phyloP scores from a whole-genome alignment of 371 early-diverging fungal species.

The Syncephalastrum monosporum region DNA sequence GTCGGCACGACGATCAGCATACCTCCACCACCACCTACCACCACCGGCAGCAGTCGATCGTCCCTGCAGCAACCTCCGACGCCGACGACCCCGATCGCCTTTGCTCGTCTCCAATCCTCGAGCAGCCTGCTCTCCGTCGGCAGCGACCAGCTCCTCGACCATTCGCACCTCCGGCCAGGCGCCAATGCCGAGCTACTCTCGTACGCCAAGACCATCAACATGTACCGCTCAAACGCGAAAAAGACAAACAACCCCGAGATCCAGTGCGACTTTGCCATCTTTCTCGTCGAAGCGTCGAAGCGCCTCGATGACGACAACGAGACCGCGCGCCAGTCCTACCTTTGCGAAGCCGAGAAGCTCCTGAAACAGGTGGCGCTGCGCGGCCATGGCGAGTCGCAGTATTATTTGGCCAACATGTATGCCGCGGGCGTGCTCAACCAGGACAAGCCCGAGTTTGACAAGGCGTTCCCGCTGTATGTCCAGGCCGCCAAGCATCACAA shows the following conservation, averaged over 20 bases:
- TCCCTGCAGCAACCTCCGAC: constrained; percentile 6
- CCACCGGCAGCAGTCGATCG: too few species aligned
- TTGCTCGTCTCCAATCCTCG: constrained; percentile 7
- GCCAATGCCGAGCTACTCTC: constrained; percentile 59
- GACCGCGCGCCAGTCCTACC: constrained; percentile 18
- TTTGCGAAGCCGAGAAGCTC: constrained; percentile 57
- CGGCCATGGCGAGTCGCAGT: constrained; percentile 62
- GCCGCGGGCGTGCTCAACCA: constrained; percentile 51
- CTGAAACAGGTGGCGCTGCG: constrained; percentile 50
- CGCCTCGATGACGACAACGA: constrained; percentile 19
- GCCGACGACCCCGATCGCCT: too few species aligned
- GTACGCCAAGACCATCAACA: constrained; percentile 68
- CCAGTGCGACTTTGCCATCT: constrained; percentile 79
- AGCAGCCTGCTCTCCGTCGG: constrained; percentile 12
- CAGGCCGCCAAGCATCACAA: constrained; percentile 67
- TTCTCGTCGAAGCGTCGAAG: constrained; percentile 62
- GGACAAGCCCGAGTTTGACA: constrained; percentile 58
- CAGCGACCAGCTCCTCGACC: constrained; percentile 41
- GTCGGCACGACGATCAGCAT: background rate
- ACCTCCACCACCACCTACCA: constrained; percentile 2
- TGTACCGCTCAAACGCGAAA: constrained; percentile 77
- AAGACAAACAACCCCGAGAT: constrained; percentile 71
- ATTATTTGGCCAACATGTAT: constrained; percentile 61
- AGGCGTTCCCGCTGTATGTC: constrained; percentile 63
- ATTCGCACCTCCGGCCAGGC: constrained; percentile 62